phyloP scores from a whole-genome alignment of 73 alveolate species.

The Tetrahymena elliotti region DNA sequence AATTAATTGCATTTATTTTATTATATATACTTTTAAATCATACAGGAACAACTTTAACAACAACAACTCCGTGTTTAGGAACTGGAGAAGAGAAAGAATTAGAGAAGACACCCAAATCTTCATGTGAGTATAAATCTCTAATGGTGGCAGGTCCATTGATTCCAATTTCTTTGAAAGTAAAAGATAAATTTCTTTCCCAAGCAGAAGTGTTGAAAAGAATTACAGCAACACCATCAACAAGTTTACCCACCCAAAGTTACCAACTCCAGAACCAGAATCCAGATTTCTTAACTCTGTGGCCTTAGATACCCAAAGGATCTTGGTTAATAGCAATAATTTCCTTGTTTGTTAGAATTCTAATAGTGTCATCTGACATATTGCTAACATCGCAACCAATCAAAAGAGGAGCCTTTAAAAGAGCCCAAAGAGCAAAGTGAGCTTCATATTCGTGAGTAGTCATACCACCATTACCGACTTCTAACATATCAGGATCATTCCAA shows the following conservation, averaged over 20 bases:
- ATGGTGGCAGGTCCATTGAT: background rate
- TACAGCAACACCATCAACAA: slow-evolving; percentile 20
- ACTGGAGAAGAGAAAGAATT: background rate
- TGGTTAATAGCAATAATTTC: slow-evolving; percentile 92
- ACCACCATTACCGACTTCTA: slow-evolving; percentile 93
- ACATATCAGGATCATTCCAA: slow-evolving; percentile 99
- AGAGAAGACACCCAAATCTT: background rate
- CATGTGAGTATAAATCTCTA: slow-evolving; percentile 17
- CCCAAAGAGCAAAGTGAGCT: slow-evolving; percentile 96
- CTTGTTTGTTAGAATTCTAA: slow-evolving; percentile 58
- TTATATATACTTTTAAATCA: background rate
- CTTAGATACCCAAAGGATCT: slow-evolving; percentile 92
- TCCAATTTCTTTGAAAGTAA: slow-evolving; percentile 22
- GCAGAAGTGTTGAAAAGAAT: slow-evolving; percentile 17
- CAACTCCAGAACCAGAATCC: slow-evolving; percentile 3
- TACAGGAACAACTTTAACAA: background rate
- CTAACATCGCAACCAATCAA: slow-evolving; percentile 84
- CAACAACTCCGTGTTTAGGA: slow-evolving; percentile 23
- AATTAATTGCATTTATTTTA: background rate
- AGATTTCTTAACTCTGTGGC: slow-evolving; percentile 40
- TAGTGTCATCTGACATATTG: slow-evolving; percentile 56
- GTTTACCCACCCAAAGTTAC: slow-evolving; percentile 13
- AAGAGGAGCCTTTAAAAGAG: slow-evolving; percentile 92
- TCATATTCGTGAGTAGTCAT: slow-evolving; percentile 76
- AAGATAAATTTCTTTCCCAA: background rate